Conservation (phyloP, 306 rosid species). For the Glycine soja region DNA sequence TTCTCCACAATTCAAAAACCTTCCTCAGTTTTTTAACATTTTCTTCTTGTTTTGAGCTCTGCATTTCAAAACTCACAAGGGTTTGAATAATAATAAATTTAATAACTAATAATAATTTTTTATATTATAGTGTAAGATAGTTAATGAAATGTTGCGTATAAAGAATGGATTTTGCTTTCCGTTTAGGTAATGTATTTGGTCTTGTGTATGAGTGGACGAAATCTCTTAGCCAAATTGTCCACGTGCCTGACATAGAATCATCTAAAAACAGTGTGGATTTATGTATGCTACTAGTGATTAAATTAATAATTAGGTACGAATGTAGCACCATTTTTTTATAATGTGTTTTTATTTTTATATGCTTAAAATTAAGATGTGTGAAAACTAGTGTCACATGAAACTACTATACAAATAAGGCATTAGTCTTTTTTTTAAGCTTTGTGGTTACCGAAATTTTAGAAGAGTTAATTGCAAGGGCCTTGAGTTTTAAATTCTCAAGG, state of each 20-base stretch:
- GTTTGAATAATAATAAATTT: background rate
- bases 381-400: background rate
- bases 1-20: constrained; percentile 66
- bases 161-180: constrained; percentile 39
- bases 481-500: background rate
- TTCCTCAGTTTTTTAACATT: constrained; percentile 40
- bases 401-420: background rate
- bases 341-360: background rate
- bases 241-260: constrained; percentile 64
- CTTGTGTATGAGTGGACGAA: constrained; percentile 17
- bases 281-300: background rate
- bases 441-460: background rate
- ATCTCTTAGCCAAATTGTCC: constrained; percentile 45
- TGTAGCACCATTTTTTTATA: background rate
- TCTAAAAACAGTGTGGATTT: constrained; percentile 43
- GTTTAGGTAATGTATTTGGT: constrained; percentile 38
- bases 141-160: constrained; percentile 4
- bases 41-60: constrained; percentile 54
- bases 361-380: background rate
- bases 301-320: constrained; percentile 18
- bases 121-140: background rate
- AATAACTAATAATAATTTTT: too few species aligned
- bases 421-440: background rate
- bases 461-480: background rate
- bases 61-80: too few species aligned